A percentile compares a stretch with the other conserved stretches of the same genome.
Evolutionary conservation across 1,284 basidiomycete species (phyloP).

Genomic region (Pascua sp.): DNA sequence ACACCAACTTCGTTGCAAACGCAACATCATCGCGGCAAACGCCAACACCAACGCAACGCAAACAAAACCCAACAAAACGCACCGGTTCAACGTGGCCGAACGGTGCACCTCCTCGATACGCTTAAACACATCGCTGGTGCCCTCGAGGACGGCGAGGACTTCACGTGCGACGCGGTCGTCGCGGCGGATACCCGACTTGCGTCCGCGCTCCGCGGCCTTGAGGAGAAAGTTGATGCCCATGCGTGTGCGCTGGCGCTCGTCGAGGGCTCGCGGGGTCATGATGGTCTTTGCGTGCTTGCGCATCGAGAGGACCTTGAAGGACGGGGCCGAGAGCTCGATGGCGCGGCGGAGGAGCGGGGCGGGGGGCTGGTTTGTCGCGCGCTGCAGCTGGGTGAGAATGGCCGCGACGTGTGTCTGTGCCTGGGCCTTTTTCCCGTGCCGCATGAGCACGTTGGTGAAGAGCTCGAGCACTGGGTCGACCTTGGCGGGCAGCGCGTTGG

Average conservation of each 20-base stretch:
- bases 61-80: slow-evolving; percentile 36
- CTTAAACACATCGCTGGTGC: slow-evolving; percentile 57
- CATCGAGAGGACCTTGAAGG: slow-evolving; percentile 57
- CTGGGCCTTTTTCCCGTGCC: slow-evolving; percentile 64
- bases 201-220: slow-evolving; percentile 55
- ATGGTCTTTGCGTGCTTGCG: slow-evolving; percentile 61
- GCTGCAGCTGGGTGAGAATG: slow-evolving; percentile 59
- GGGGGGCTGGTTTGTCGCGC: slow-evolving; percentile 67
- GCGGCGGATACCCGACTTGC: slow-evolving; percentile 55
- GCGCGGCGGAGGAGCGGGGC: slow-evolving; percentile 73
- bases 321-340: slow-evolving; percentile 63
- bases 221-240: slow-evolving; percentile 66
- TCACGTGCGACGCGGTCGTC: slow-evolving; percentile 71
- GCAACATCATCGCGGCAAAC: neutral
- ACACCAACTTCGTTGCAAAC: slow-evolving; percentile 2
- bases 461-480: slow-evolving; percentile 72
- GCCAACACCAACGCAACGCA: too few species aligned
- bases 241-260: slow-evolving; percentile 69
- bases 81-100: slow-evolving; percentile 77
- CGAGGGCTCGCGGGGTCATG: slow-evolving; percentile 65
- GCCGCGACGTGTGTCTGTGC: slow-evolving; percentile 61
- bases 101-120: slow-evolving; percentile 64
- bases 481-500: slow-evolving; percentile 59
- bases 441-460: slow-evolving; percentile 64
- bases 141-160: slow-evolving; percentile 64